Evolutionary conservation across 352 stramenopile genomes (phyloP), one percentile per base, ranked within the genome.

Genomic region (Phytophthora agathidicida): DNA sequence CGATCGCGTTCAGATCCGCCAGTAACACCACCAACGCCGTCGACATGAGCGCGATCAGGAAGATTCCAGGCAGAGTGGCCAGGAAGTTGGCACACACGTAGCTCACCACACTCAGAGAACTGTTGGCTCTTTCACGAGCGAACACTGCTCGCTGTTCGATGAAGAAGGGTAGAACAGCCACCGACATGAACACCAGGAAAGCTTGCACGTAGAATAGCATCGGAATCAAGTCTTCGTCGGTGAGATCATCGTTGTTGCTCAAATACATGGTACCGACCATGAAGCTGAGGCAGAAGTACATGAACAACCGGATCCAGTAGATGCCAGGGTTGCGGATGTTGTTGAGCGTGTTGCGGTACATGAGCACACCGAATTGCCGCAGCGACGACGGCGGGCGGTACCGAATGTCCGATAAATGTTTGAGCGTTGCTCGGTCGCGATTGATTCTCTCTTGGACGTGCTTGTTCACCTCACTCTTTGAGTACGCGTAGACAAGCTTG

Each of bases 101-200:
- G 33, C 73, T 82, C 35, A 81, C 24, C 11, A 94, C 68, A 59
- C 83, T 77, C 22, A 97, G 84, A 46, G 75, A 89, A 47, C 71
- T 81, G 73, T 97, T 96, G 36, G 65, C 72, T 30, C 84, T 68
- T 50, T 92, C 65, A 10, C 65, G 65, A 38, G 51, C 50, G 23
- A 80, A 72, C 0, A 87, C 73, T 54, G 94, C 88, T 11, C 90
- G 86, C 36, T 93, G 80, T 32, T 95, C 76, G 35, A 97, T 88
- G 38, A 93, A 88, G 65, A 94, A 94, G 2, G 90, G 88, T 14
- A 97, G 63, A 3, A 91, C 83, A 3, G 88, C 87, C 30, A 96
- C 78, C 44, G 75, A 91, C 90, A 96, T 96, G 65, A 94, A 96
- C 35, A 93, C 80, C 31, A 96, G 75, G 60, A 96, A 96, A 7